Evolutionary conservation across 2,329 filamentous ascomycete genomes (phyloP).

Genomic region (Exophiala xenobiotica): DNA sequence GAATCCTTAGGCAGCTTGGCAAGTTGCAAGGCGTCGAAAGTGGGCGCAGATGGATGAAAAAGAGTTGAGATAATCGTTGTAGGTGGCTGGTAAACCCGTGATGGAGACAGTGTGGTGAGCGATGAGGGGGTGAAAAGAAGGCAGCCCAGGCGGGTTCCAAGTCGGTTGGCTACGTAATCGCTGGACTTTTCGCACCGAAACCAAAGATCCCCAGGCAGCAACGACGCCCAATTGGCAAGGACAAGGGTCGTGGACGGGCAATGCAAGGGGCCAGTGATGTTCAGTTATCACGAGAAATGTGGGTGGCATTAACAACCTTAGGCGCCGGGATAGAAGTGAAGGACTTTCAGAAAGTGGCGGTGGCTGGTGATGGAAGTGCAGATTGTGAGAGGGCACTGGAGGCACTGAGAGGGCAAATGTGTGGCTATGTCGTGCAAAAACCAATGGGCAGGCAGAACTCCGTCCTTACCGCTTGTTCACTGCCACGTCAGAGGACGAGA

Average conservation of each 20-base stretch:
- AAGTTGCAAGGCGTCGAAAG: conserved; percentile 11
- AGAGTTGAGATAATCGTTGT: background rate
- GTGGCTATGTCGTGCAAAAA: background rate
- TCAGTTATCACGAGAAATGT: background rate
- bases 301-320: too few species aligned
- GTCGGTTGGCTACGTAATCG: conserved; percentile 8
- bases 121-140: conserved; percentile 1
- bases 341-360: too few species aligned
- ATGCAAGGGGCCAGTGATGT: background rate
- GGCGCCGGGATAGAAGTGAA: too few species aligned
- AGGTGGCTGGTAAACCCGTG: conserved; percentile 1
- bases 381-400: background rate
- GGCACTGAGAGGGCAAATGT: background rate
- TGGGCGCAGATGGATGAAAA: conserved; percentile 2
- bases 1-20: conserved; percentile 18
- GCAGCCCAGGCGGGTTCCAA: background rate
- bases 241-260: background rate
- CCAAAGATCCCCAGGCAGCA: conserved; percentile 1
- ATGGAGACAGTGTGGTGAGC: conserved; percentile 4
- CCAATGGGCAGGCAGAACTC: background rate
- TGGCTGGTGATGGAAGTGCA: background rate
- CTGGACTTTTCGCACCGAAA: background rate
- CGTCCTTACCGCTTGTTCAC: conserved; percentile 1
- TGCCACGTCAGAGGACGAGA: conserved; percentile 2
- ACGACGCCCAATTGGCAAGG: conserved; percentile 6